Evolutionary conservation across 1,139 yeast genomes (phyloP), one percentile per base, ranked within the genome.

Genomic region (Candida frijolesensis): DNA sequence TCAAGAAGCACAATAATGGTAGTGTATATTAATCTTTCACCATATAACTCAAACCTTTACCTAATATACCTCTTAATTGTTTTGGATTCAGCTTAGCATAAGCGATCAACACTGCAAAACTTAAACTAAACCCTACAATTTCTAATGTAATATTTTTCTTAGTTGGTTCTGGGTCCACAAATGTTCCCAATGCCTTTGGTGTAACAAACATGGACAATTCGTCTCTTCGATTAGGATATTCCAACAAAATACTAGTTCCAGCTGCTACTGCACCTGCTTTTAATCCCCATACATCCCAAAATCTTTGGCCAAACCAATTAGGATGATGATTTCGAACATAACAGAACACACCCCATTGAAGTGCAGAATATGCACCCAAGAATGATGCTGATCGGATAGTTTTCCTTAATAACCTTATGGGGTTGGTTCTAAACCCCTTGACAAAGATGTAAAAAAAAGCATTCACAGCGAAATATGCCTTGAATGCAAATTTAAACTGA

Each of bases 171-270:
- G 63, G 48, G 11, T 70, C 65, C 11, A 71, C 53, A 41, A 69
- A 55, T 9, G 73, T 71, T 9, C 70, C 69, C 44, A 72, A 55
- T 1, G 77, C 76, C 47, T 69, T 63, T 3, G 78, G 78, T 9
- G 74, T 69, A 29, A 71, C 69, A 58, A 74, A 74, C 16, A 74
- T 59, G 0, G 77, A 70, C 51, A 75, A 66, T 54, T 75, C 80
- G 25, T 75, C 69, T 35, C 78, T 62, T 32, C 79, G 59, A 46
- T 60, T 59, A 1, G 69, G 60, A 15, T 60, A 64, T 52, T 74
- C 79, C 7, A 74, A 56, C 25, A 71, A 57, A 7, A 73, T 64
- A 52, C 78, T 68, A 42, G 71, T 57, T 8, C 79, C 79, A 47
- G 76, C 64, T 14, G 62, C 42, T 2, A 66, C 51, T 15, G 70